A percentile compares a stretch with the other conserved stretches of the same genome.
Conservation (phyloP, 345 rosid species). For the Citrus reticulata region DNA sequence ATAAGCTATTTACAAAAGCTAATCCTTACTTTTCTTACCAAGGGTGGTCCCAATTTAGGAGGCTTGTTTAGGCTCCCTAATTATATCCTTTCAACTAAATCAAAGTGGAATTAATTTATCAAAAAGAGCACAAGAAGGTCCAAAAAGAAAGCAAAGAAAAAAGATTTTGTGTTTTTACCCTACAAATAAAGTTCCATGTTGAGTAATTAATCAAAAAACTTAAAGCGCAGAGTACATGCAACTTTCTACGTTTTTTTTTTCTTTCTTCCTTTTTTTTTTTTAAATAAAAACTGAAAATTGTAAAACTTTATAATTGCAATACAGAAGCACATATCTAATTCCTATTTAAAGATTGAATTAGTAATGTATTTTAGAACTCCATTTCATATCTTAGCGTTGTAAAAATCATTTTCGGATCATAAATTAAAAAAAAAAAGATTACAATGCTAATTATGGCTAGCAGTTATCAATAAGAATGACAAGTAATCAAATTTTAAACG, state of each 20-base stretch:
- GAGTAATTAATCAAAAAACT: slow-evolving; percentile 7
- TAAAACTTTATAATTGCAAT: no score
- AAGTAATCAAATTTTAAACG: no score
- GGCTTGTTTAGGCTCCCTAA: slow-evolving; percentile 34
- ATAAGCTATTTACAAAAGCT: slow-evolving; percentile 11
- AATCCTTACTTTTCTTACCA: slow-evolving; percentile 22
- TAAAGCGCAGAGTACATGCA: slow-evolving; percentile 14
- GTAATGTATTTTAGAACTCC: neutral
- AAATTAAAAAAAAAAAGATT: neutral
- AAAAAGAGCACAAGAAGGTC: slow-evolving; percentile 30
- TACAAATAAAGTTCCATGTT: slow-evolving; percentile 28
- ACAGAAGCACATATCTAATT: no score
- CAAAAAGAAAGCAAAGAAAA: slow-evolving; percentile 31
- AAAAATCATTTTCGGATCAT: neutral
- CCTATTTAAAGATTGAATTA: no score
- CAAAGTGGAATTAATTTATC: slow-evolving; percentile 22
- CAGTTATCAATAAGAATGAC: no score
- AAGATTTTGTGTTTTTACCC: slow-evolving; percentile 32
- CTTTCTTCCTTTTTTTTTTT: no score
- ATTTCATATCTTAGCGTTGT: neutral
- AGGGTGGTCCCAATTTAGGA: slow-evolving; percentile 28
- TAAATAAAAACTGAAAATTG: no score
- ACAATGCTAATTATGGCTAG: no score
- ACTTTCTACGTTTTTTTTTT: slow-evolving; percentile 17
- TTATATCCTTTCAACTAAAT: slow-evolving; percentile 25